Conservation (phyloP, 306 rosid species). For the Dryas octopetala region DNA sequence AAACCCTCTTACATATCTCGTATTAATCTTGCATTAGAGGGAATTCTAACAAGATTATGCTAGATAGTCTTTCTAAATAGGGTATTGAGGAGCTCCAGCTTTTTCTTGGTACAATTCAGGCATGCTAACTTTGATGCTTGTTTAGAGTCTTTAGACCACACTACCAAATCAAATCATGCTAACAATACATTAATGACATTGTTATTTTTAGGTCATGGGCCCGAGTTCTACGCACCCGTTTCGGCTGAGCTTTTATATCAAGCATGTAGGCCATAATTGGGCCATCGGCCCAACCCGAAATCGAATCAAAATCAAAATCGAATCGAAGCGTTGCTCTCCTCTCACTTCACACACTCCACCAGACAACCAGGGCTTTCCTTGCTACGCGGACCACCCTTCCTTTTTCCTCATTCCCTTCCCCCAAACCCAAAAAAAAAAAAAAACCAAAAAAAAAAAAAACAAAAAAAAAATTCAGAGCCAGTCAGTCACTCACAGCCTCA, state of each 20-base stretch:
- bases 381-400: neutral
- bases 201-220: neutral
- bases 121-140: too few species aligned
- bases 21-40: too few species aligned
- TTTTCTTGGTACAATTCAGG: too few species aligned
- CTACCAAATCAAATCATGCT: too few species aligned
- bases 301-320: neutral
- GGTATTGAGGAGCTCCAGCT: too few species aligned
- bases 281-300: neutral
- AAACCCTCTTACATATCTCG: too few species aligned
- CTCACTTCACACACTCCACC: conserved; percentile 5
- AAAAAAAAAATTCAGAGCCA: conserved; percentile 14
- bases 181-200: neutral
- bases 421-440: neutral
- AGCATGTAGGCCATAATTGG: neutral
- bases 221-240: neutral
- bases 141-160: too few species aligned
- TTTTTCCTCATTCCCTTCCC: neutral
- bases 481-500: conserved; percentile 7
- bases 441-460: neutral
- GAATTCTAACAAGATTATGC: too few species aligned
- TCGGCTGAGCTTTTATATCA: neutral
- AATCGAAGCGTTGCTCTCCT: neutral
- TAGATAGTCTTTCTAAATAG: too few species aligned
- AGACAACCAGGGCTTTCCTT: neutral